Conservation (phyloP, 2,329 filamentous ascomycete genomes). For the Alternaria dauci region DNA sequence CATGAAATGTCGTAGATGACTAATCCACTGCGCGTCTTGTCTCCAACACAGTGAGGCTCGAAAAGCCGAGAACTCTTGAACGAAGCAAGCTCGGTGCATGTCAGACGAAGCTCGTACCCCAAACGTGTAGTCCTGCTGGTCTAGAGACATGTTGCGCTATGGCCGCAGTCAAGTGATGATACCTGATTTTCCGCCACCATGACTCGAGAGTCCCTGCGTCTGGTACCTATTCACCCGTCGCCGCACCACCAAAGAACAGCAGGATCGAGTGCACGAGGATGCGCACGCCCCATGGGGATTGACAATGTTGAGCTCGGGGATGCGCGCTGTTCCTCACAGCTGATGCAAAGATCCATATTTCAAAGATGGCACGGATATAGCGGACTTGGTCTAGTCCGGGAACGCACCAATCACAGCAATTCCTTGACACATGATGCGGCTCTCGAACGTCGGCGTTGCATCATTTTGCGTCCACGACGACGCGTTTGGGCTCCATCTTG, state of each 20-base stretch:
- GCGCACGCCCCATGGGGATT: conserved; percentile 17
- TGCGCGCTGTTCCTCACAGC: not conserved
- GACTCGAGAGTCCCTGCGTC: not conserved
- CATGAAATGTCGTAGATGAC: not conserved
- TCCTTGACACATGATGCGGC: conserved; percentile 12
- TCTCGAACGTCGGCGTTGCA: conserved; percentile 13
- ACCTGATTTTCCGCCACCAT: not conserved
- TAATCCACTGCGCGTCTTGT: not conserved
- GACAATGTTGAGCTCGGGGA: conserved; percentile 14
- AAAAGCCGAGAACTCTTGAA: not conserved
- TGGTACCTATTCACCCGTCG: not conserved
- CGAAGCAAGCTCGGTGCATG: not conserved
- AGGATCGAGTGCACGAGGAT: not conserved
- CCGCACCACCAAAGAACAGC: conserved; percentile 1
- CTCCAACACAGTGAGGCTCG: not conserved
- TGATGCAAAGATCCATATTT: conserved; percentile 12
- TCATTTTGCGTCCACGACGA: conserved; percentile 7
- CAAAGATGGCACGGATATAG: conserved; percentile 1
- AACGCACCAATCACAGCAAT: conserved; percentile 7
- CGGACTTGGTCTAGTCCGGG: conserved; percentile 6
- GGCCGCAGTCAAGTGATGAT: conserved; percentile 1
- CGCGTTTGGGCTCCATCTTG: conserved; percentile 11
- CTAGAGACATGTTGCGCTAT: not conserved
- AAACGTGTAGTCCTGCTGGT: not conserved
- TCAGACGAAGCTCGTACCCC: not conserved